Base-by-base conservation (phyloP, 169 alveolate genomes). In the Neospora caninum region DNA sequence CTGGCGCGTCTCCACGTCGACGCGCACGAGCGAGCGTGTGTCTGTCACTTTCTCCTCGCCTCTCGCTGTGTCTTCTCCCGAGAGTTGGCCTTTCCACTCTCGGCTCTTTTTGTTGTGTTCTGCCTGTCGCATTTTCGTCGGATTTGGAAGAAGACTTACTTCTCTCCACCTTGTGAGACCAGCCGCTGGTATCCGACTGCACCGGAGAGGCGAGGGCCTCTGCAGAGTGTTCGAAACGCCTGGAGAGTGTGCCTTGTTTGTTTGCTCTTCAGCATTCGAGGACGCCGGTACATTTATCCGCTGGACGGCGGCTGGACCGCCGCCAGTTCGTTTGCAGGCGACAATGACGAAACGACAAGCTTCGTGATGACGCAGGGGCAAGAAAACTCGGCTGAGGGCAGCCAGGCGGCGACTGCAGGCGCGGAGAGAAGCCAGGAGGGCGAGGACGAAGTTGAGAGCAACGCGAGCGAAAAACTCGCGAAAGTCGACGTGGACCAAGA, bases 251-350 rank as follows among this genome's bases (percentile, higher is more conserved):
- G 10, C 39, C 45, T 18, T 73, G 31, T 22, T 31, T n/a, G 18
- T n/a, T 31, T 9, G 4, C 38, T 22, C 80, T 69, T 16, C 80
- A 73, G 84, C 45, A n/a, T 31, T 41, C 39, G 84, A 18, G 84
- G 84, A 22, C 39, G 73, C 16, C 84, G 84, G 39, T n/a, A 73
- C 84, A 36, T 73, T n/a, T 73, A 34, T n/a, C 84, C 84, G 84
- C 84, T 73, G 4, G 84, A 73, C 42, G 43, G 84, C n/a, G 43
- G 73, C 25, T 64, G 84, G 84, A 6, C 42, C 1, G n/a, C 84
- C 9, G 22, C 84, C 16, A n/a, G 27, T 22, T 31, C 39, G 45
- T n/a, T 73, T 18, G 22, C 45, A n/a, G 41, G 80, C 38, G 84
- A 36, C 42, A n/a, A 22, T 22, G 84, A 73, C 22, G 39, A 31